phyloP scores from a whole-genome alignment of 1,284 basidiomycete species.

The Boletus sp. region DNA sequence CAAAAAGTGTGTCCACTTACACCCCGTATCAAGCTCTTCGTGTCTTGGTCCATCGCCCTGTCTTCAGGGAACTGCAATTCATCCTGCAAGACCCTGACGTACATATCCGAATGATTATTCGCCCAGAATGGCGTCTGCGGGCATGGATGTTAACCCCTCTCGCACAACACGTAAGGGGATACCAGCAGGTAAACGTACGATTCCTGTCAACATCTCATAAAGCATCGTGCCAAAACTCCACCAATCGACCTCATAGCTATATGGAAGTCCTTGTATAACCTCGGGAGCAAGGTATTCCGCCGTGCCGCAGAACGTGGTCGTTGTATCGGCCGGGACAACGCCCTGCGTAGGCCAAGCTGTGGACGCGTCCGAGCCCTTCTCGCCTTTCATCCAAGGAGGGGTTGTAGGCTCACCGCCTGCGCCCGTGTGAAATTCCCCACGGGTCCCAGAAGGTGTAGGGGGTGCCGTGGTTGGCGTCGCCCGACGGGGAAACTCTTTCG shows the following conservation, averaged over 20 bases:
- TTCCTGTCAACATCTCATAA: conserved; percentile 92
- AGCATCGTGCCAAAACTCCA: conserved; percentile 98
- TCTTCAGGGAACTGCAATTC: conserved; percentile 90
- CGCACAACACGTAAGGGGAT: conserved; percentile 13
- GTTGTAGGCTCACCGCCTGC: conserved; percentile 51
- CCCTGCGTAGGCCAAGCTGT: conserved; percentile 58
- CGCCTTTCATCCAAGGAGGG: conserved; percentile 75
- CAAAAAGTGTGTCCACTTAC: conserved; percentile 50
- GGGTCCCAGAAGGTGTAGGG: conserved; percentile 57
- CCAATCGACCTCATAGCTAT: conserved; percentile 97
- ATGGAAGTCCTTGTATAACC: conserved; percentile 89
- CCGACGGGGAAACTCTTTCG: conserved; percentile 80
- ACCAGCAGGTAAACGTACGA: conserved; percentile 56
- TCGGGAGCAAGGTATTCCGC: conserved; percentile 95
- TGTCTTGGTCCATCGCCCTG: conserved; percentile 89
- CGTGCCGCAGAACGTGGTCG: conserved; percentile 88
- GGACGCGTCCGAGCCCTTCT: conserved; percentile 51
- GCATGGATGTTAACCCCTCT: conserved; percentile 25
- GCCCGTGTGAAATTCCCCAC: conserved; percentile 52
- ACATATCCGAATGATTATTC: conserved; percentile 94
- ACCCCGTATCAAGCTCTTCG: conserved; percentile 92
- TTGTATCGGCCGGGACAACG: conserved; percentile 60
- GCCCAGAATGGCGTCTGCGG: conserved; percentile 93
- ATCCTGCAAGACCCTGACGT: conserved; percentile 86
- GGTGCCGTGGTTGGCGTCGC: conserved; percentile 51